Conservation (phyloP, 768 basidiomycete genomes). For the Porphyrellus cyaneotinctus region DNA sequence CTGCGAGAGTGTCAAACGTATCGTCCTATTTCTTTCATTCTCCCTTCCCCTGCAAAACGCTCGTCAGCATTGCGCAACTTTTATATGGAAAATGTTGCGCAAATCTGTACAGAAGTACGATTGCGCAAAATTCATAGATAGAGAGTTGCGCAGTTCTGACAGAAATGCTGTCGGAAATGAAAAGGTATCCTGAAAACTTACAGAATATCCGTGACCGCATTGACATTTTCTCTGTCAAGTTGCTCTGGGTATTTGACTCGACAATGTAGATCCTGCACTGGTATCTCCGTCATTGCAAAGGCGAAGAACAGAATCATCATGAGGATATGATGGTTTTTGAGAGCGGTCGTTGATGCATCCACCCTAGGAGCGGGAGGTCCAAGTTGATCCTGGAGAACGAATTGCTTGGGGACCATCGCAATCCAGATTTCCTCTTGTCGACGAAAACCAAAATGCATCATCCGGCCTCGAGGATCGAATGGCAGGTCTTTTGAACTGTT, state of each 20-base stretch:
- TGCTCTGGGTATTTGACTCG: neutral
- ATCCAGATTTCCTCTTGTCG: neutral
- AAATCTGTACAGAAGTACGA: neutral
- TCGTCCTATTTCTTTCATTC: neutral
- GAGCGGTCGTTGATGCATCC: neutral
- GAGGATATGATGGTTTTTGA: neutral
- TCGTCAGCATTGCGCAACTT: neutral
- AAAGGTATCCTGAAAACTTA: neutral
- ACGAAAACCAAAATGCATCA: neutral
- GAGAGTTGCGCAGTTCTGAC: no score
- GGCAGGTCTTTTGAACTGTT: neutral
- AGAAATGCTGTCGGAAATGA: no score
- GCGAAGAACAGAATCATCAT: neutral
- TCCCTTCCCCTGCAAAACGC: neutral
- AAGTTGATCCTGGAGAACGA: no score
- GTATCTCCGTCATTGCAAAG: neutral
- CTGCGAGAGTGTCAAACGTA: neutral
- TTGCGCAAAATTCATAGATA: neutral
- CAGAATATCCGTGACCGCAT: neutral
- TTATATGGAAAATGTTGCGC: neutral
- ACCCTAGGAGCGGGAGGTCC: neutral
- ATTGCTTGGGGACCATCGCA: neutral
- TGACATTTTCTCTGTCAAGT: neutral
- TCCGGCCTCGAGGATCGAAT: neutral
- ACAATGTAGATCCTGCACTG: neutral